Evolutionary conservation across 2,329 filamentous ascomycete species (phyloP), one percentile per base, ranked within the genome.

Genomic region (Sporothrix pallida): DNA sequence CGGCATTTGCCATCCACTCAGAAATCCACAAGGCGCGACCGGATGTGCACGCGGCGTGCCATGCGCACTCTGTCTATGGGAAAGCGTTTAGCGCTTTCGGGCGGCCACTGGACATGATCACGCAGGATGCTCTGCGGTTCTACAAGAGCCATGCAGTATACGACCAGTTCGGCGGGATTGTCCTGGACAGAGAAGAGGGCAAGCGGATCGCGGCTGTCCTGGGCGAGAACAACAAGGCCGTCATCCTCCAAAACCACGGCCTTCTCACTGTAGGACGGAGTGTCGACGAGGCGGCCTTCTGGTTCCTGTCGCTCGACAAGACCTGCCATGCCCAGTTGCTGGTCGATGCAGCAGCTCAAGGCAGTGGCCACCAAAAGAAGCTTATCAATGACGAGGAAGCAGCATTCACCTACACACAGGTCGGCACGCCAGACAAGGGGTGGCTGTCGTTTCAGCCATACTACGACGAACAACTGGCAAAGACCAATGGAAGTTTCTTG

Each of bases 251-350:
- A 73, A 94, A 93, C 79, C 92, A 93, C 77, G 92, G 92, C 0
- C 81, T 94, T 13, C 77, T 93, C 69, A 93, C 91, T 0, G 90
- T 92, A 0, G 92, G 92, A 0, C 78, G 80, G 3, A 93, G 91
- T 0, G 91, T 94, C 1, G 92, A 93, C 76, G 92, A 93, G 80
- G 91, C 92, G 0, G 90, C 90, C 0, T 93, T 89, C 79, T 80
- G 92, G 72, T 93, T 92, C 78, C 88, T 88, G 2, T 81, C 89
- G 3, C 84, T 93, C 77, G 92, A 94, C 80, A 85, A 89, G 56
- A 88, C 87, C 4, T 93, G 91, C 76, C 86, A 90, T 72, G 85
- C 91, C 9, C 92, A 94, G 80, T 81, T 93, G 50, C 82, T 88
- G 73, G 88, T 89, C 17, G 91, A 93, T 77, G 88, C 87, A 0